Percentiles rank a stretch among this genome's conserved stretches.
phyloP scores from a whole-genome alignment of 1,139 yeast species.

The Taiozyma sp. region DNA sequence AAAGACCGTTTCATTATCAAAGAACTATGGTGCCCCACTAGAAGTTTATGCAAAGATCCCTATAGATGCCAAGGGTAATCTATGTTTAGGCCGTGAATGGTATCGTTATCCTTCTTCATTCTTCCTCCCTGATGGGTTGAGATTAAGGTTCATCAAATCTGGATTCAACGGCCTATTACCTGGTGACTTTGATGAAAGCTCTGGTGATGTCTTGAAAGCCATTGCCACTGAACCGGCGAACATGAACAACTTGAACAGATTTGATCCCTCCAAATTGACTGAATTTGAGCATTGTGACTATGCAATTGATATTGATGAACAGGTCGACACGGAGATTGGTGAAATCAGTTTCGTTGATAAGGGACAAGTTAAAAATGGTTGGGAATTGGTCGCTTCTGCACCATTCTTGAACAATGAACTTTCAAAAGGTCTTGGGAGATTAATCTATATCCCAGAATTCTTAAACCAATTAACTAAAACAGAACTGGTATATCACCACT shows the following conservation, averaged over 20 bases:
- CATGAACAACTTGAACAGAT: conserved; percentile 71
- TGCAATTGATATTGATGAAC: conserved; percentile 50
- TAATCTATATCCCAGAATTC: conserved; percentile 40
- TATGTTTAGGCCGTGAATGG: conserved; percentile 95
- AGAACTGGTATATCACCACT: conserved; percentile 39
- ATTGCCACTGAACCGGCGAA: conserved; percentile 46
- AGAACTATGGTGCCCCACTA: conserved; percentile 61
- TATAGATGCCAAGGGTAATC: conserved; percentile 34
- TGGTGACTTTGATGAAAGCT: conserved; percentile 58
- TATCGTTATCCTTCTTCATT: conserved; percentile 88
- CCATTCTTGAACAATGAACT: conserved; percentile 46
- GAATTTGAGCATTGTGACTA: conserved; percentile 48
- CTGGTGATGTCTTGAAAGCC: conserved; percentile 22
- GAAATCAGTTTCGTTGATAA: conserved; percentile 26
- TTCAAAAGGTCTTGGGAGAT: conserved; percentile 40
- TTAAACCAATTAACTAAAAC: conserved; percentile 27
- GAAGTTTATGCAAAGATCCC: conserved; percentile 34
- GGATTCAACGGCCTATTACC: conserved; percentile 89
- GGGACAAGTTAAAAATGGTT: conserved; percentile 24
- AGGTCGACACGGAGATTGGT: conserved; percentile 28
- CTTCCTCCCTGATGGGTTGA: conserved; percentile 56
- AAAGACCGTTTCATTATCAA: conserved; percentile 43
- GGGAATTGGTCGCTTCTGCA: conserved; percentile 41
- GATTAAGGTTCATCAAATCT: conserved; percentile 65
- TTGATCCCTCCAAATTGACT: conserved; percentile 47